These are phyloP conservation scores for Chlorella sp. DNA, from an alignment of 139 green algal genomes.

Conservation along the genomic window DNA sequence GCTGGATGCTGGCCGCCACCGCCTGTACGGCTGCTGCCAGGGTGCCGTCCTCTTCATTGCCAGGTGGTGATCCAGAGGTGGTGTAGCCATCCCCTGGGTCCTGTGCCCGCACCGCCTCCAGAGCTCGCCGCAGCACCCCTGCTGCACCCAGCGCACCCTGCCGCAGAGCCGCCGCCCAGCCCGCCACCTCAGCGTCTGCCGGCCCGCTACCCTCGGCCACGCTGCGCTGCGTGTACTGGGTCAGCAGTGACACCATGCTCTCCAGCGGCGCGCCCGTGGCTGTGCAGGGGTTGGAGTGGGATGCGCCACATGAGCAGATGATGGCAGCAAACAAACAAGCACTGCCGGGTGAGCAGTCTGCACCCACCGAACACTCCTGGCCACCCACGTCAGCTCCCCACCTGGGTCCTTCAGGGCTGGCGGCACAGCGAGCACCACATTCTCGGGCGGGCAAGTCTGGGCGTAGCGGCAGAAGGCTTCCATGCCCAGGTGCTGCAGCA, in stretches of 20 bases:
- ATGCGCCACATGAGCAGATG: too few relatives aligned
- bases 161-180: slow-evolving; percentile 6
- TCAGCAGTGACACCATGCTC: not conserved
- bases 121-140: not conserved
- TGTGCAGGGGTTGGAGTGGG: too few relatives aligned
- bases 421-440: slow-evolving; percentile 3
- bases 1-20: not conserved
- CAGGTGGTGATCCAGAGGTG: not conserved
- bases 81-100: not conserved
- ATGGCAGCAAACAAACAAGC: too few relatives aligned
- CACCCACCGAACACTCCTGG: too few relatives aligned
- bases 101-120: not conserved
- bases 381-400: too few relatives aligned
- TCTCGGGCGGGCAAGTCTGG: not conserved
- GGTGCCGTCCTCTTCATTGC: not conserved
- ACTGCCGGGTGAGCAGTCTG: too few relatives aligned
- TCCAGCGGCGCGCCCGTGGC: too few relatives aligned
- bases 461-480: slow-evolving; percentile 32
- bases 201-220: not conserved
- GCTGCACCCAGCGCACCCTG: slow-evolving; percentile 22
- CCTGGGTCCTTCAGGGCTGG: not conserved
- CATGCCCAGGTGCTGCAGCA: slow-evolving; percentile 16
- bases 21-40: not conserved
- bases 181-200: not conserved
- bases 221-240: not conserved